Percentiles rank a stretch among this genome's conserved stretches.
phyloP scores from a whole-genome alignment of 2,329 filamentous ascomycete genomes.

The Penicillium oxalicum region DNA sequence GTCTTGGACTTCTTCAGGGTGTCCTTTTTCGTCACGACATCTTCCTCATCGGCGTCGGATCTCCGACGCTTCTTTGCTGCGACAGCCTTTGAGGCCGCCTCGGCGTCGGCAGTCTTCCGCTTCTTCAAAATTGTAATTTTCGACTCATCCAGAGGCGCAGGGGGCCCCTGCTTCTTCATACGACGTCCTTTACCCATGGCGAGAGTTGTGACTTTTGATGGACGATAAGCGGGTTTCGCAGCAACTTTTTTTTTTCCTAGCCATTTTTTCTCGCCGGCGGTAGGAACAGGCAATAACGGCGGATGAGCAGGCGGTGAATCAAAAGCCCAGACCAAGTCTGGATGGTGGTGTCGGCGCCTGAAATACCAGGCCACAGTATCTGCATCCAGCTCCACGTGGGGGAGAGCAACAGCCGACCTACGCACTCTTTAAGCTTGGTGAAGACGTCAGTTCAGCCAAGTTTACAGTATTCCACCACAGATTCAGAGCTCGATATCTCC shows the following conservation, averaged over 20 bases:
- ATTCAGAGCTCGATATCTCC: too few relatives aligned
- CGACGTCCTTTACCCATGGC: constrained; percentile 84
- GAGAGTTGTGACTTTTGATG: constrained; percentile 19
- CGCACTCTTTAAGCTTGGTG: neutral
- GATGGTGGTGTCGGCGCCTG: constrained; percentile 6
- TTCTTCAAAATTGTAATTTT: constrained; percentile 61
- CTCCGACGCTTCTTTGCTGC: constrained; percentile 62
- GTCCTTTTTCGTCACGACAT: constrained; percentile 35
- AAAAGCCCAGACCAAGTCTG: too few relatives aligned
- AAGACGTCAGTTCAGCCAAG: too few relatives aligned
- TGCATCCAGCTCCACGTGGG: neutral
- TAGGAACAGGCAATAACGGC: constrained; percentile 19
- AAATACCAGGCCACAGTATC: constrained; percentile 4
- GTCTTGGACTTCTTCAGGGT: constrained; percentile 36
- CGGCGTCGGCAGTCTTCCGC: constrained; percentile 71
- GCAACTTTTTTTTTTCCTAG: constrained; percentile 25
- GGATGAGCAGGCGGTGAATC: constrained; percentile 16
- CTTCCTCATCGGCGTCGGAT: constrained; percentile 37
- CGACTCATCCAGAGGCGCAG: constrained; percentile 70
- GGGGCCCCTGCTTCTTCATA: constrained; percentile 92
- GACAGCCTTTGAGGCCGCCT: constrained; percentile 41
- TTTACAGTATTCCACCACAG: neutral
- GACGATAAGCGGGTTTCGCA: constrained; percentile 11
- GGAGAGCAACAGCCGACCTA: neutral
- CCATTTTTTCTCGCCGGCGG: constrained; percentile 26